Conservation (phyloP, 2,329 filamentous ascomycete species). For the Monosporascus sp. region DNA sequence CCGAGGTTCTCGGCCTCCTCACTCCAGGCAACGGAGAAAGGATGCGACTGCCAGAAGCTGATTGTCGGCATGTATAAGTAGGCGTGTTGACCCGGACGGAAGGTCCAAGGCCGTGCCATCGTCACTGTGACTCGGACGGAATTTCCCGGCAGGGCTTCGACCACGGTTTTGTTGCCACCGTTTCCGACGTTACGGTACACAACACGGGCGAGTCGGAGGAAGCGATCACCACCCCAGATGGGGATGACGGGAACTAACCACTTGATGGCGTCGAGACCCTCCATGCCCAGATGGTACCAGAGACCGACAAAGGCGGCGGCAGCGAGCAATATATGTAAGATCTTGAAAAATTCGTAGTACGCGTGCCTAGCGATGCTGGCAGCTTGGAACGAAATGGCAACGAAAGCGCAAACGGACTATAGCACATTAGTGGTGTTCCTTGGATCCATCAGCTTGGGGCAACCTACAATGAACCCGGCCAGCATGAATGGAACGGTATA, state of each 20-base stretch:
- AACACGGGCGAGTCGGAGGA: constrained; percentile 53
- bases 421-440: constrained; percentile 7
- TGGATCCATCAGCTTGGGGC: not conserved
- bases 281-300: constrained; percentile 61
- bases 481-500: constrained; percentile 44
- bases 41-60: constrained; percentile 70
- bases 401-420: constrained; percentile 54
- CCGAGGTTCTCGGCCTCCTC: constrained; percentile 54
- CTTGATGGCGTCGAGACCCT: constrained; percentile 48
- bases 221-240: constrained; percentile 64
- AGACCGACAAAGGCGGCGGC: constrained; percentile 55
- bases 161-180: constrained; percentile 62
- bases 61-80: constrained; percentile 73
- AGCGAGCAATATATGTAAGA: constrained; percentile 63
- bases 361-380: constrained; percentile 68
- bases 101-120: constrained; percentile 71
- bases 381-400: constrained; percentile 62
- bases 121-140: constrained; percentile 68
- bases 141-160: constrained; percentile 73
- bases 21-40: constrained; percentile 75
- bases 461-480: constrained; percentile 59
- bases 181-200: constrained; percentile 61
- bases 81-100: constrained; percentile 70
- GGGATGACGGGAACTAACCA: constrained; percentile 58
- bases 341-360: constrained; percentile 74